Conservation (phyloP, 176 grass and related monocot species). For the Alloteropsis semialata region DNA sequence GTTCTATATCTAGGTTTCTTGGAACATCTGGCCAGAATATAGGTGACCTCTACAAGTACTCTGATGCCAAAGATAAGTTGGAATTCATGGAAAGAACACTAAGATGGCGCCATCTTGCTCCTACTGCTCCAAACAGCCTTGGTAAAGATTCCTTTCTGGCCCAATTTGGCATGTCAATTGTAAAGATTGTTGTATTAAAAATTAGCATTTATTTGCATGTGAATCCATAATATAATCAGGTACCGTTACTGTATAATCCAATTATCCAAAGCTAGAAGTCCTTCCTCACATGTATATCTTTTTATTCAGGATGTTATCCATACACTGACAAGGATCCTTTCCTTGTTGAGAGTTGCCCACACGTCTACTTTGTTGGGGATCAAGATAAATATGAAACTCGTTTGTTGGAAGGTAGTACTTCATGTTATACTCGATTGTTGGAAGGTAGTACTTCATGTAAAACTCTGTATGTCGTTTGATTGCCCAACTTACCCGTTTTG, state of each 20-base stretch:
- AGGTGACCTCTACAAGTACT: conserved; percentile 84
- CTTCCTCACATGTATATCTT: conserved; percentile 23
- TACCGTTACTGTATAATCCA: neutral
- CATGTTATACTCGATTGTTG: conserved; percentile 43
- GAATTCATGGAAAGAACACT: conserved; percentile 93
- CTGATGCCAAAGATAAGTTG: conserved; percentile 82
- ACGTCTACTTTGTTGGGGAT: conserved; percentile 92
- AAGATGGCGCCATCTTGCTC: conserved; percentile 89
- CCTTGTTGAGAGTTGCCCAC: conserved; percentile 85
- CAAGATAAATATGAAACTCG: conserved; percentile 95
- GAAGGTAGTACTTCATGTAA: conserved; percentile 55
- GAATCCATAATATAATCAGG: neutral
- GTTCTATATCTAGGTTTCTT: conserved; percentile 57
- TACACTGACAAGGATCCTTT: conserved; percentile 98
- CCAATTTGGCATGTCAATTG: conserved; percentile 2
- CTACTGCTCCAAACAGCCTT: conserved; percentile 94
- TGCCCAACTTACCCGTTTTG: conserved; percentile 25
- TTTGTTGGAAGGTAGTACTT: too few species aligned
- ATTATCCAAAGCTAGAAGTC: too few species aligned
- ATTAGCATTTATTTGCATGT: neutral
- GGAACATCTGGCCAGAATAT: conserved; percentile 98
- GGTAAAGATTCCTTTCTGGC: conserved; percentile 39
- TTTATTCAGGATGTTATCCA: conserved; percentile 89
- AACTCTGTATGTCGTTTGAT: conserved; percentile 10
- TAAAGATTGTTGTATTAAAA: neutral